Percentiles rank a stretch among this genome's conserved stretches.
These are phyloP conservation scores for Herpotrichia juniperi DNA, from an alignment of 2,329 filamentous ascomycete species.

Conservation along the genomic window DNA sequence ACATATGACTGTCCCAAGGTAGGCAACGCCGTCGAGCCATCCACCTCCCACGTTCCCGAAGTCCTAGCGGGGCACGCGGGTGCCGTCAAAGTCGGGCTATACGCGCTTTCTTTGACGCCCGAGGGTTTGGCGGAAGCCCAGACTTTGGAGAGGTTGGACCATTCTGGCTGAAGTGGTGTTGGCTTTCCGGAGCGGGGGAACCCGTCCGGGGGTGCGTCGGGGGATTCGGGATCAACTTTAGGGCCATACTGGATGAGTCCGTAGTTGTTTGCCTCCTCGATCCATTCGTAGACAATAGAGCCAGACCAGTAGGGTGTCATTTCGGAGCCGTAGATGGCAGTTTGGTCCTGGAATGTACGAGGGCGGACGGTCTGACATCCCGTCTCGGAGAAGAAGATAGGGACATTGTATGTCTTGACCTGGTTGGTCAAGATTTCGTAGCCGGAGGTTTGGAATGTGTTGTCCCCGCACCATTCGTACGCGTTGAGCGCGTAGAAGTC, in stretches of 20 bases:
- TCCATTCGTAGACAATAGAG: slow-evolving; percentile 89
- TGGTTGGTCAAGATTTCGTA: slow-evolving; percentile 72
- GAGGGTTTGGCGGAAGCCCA: slow-evolving; percentile 76
- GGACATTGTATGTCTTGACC: slow-evolving; percentile 75
- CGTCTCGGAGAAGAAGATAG: slow-evolving; percentile 72
- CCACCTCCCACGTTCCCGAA: slow-evolving; percentile 71
- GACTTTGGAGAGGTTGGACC: slow-evolving; percentile 74
- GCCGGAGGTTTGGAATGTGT: slow-evolving; percentile 66
- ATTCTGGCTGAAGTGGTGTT: slow-evolving; percentile 75
- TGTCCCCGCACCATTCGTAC: slow-evolving; percentile 66
- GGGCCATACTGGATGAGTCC: slow-evolving; percentile 79
- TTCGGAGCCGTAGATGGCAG: slow-evolving; percentile 73
- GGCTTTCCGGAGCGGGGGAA: slow-evolving; percentile 75
- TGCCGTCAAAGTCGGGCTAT: slow-evolving; percentile 66
- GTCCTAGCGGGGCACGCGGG: slow-evolving; percentile 75
- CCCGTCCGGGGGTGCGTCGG: slow-evolving; percentile 64
- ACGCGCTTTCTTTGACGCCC: slow-evolving; percentile 69
- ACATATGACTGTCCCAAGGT: slow-evolving; percentile 60
- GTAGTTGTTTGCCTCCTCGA: slow-evolving; percentile 82
- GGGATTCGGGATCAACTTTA: slow-evolving; percentile 54
- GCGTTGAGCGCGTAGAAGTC: slow-evolving; percentile 89
- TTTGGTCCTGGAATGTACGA: slow-evolving; percentile 73
- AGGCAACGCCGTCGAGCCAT: slow-evolving; percentile 73
- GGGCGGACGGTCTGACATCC: slow-evolving; percentile 74
- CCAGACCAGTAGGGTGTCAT: slow-evolving; percentile 79